Evolutionary conservation across 805 yeast species (phyloP).

Genomic region (Metschnikowia shivogae): DNA sequence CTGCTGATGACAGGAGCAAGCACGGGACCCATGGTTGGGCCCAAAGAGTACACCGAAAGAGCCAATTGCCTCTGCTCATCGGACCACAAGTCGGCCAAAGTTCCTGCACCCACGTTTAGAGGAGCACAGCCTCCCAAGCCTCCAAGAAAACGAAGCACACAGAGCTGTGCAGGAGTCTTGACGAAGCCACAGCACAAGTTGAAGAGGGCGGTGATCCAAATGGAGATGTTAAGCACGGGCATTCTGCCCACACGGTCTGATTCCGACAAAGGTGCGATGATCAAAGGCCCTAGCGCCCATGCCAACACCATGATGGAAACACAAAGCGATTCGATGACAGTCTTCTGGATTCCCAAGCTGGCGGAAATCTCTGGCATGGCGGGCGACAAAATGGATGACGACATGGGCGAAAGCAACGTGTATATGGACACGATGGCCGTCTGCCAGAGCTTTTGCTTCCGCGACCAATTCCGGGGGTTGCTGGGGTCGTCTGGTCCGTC

Average conservation of each 20-base stretch:
- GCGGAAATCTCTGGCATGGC: constrained; percentile 48
- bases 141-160: constrained; percentile 57
- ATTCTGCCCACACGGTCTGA: constrained; percentile 53
- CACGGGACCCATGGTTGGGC: constrained; percentile 69
- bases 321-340: constrained; percentile 24
- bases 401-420: constrained; percentile 57
- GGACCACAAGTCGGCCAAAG: constrained; percentile 57
- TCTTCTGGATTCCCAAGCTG: constrained; percentile 30
- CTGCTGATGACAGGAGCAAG: constrained; percentile 60
- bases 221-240: constrained; percentile 49
- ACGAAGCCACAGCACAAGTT: constrained; percentile 62
- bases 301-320: constrained; percentile 68
- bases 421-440: constrained; percentile 48
- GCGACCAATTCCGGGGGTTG: constrained; percentile 63
- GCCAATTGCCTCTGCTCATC: constrained; percentile 51
- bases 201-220: constrained; percentile 46
- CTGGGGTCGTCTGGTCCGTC: constrained; percentile 56
- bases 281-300: constrained; percentile 62
- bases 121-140: constrained; percentile 70
- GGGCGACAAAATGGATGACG: constrained; percentile 61
- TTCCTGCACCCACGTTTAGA: constrained; percentile 65
- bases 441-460: constrained; percentile 36
- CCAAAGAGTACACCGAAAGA: constrained; percentile 53
- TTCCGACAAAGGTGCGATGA: constrained; percentile 67
- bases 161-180: constrained; percentile 52